Base-by-base conservation (phyloP, 108 stramenopile genomes). In the Ochromonas danica region DNA sequence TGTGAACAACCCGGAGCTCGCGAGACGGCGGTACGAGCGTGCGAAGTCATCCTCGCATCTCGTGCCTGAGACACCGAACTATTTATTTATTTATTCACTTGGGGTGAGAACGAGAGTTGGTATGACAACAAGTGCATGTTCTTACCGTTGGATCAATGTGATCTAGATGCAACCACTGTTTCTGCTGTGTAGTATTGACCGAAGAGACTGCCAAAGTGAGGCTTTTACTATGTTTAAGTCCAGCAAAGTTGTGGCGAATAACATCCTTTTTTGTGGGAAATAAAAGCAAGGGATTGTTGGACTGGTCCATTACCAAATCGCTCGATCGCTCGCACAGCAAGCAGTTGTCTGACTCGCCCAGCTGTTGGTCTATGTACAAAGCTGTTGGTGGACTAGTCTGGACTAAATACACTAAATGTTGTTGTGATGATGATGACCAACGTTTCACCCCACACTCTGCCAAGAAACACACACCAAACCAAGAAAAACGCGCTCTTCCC, bases 181-280 rank as follows among this genome's bases (percentile, higher is more conserved):
- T 41, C 38, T 28, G 6, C 17, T 27, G 6, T 6, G 72, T 67
- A 28, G 63, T 33, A 10, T 67, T 33, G 63, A 33, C 63, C 10
- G 14, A 6, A 51, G 22, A 51, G 45, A 35, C 6, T 31, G 63
- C 35, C 63, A 10, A 31, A 36, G 35, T 25, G 6, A 67, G 10
- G 10, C 51, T 57, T 57, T 57, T 22, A 31, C 39, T 10, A 22
- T 14, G 14, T 70, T 40, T 70, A 31, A 31, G 36, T 70, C 22
- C 17, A 70, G 40, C 10, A 70, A 70, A 22, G 67, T 40, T 70
- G n/a, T 31, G 36, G 17, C 39, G 36, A 70, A 70, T 45, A 35
- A 33, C 17, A 75, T 75, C 72, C 3, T 41, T 33, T 75, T 42
- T 75, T 3, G 72, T 57, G 36, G 72, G 72, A 42, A 75, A 75